phyloP scores from a whole-genome alignment of 805 yeast species.

The Wickerhamomyces canadensis region DNA sequence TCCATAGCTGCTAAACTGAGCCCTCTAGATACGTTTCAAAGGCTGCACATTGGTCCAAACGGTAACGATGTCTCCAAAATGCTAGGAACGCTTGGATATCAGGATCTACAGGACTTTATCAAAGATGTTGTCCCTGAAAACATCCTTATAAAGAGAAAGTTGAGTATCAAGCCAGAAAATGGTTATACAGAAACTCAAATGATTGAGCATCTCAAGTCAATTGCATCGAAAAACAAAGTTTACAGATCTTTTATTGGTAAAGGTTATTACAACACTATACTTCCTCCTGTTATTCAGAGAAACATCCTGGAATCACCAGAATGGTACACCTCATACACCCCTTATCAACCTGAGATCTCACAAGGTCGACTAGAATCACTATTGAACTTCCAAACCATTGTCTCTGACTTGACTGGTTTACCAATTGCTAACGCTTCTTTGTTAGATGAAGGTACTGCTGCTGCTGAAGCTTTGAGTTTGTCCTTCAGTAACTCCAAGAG shows the following conservation, averaged over 20 bases:
- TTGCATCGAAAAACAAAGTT: slow-evolving; percentile 74
- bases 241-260: slow-evolving; percentile 81
- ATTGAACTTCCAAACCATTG: slow-evolving; percentile 88
- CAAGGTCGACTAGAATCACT: slow-evolving; percentile 93
- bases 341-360: slow-evolving; percentile 96
- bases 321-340: slow-evolving; percentile 98
- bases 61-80: slow-evolving; percentile 57
- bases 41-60: slow-evolving; percentile 87
- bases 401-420: slow-evolving; percentile 86
- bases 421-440: slow-evolving; percentile 94
- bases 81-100: slow-evolving; percentile 61
- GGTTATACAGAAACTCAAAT: slow-evolving; percentile 84
- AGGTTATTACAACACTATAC: slow-evolving; percentile 86
- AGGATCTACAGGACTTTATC: slow-evolving; percentile 67
- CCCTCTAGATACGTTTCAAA: slow-evolving; percentile 74
- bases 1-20: slow-evolving; percentile 13
- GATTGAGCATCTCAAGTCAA: slow-evolving; percentile 55
- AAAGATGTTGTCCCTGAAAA: slow-evolving; percentile 70
- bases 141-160: slow-evolving; percentile 62
- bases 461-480: slow-evolving; percentile 93
- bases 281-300: slow-evolving; percentile 91
- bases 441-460: slow-evolving; percentile 95
- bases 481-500: slow-evolving; percentile 62
- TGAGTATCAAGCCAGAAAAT: slow-evolving; percentile 58
- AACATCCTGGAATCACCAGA: slow-evolving; percentile 90